These are phyloP conservation scores for Physaria fendleri DNA, from an alignment of 345 rosid species.

Conservation along the genomic window DNA sequence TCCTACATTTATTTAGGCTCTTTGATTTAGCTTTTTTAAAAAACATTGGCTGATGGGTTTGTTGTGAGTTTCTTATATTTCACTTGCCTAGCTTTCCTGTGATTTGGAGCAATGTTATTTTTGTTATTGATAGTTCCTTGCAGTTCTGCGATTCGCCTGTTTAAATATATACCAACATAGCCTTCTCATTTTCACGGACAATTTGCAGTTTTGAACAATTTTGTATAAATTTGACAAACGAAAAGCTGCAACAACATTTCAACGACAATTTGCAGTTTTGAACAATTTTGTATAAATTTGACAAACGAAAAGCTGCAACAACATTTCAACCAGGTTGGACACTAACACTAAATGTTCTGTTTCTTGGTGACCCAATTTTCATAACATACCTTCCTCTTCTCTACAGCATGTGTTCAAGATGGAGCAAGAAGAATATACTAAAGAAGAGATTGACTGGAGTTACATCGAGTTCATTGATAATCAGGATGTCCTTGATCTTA, in stretches of 20 bases:
- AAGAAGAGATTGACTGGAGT: constrained; percentile 97
- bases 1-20: not conserved
- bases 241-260: constrained; percentile 97
- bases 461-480: constrained; percentile 94
- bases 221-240: constrained; percentile 98
- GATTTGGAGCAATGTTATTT: constrained; percentile 14
- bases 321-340: constrained; percentile 91
- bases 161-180: constrained; percentile 8
- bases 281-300: constrained; percentile 98
- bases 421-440: constrained; percentile 99
- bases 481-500: constrained; percentile 92
- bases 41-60: constrained; percentile 6
- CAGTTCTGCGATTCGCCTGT: constrained; percentile 12
- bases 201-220: constrained; percentile 92
- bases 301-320: constrained; percentile 98
- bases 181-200: not conserved
- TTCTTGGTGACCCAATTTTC: constrained; percentile 11
- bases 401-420: constrained; percentile 94
- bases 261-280: constrained; percentile 69
- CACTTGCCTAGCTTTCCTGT: constrained; percentile 16
- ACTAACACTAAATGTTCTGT: constrained; percentile 13
- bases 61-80: constrained; percentile 4
- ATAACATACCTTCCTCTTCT: constrained; percentile 14
- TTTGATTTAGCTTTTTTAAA: constrained; percentile 11
- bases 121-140: constrained; percentile 11